These are phyloP conservation scores for Tulasnella sp. DNA, from an alignment of 768 basidiomycete species.

Conservation along the genomic window DNA sequence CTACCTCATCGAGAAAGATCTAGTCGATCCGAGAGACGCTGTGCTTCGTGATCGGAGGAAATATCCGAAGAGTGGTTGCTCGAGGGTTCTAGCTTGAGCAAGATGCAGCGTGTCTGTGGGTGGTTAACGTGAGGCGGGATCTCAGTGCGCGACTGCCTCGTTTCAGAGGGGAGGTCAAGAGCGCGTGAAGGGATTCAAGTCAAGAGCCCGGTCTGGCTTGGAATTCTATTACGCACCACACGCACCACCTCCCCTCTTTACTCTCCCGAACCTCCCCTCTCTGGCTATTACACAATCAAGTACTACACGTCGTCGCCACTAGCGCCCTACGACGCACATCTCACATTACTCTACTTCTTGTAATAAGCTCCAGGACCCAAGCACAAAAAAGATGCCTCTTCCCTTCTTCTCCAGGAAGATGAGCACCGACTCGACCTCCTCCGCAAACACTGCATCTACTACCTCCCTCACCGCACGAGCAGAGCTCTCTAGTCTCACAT, in stretches of 20 bases:
- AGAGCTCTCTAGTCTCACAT: neutral
- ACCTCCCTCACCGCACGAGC: neutral
- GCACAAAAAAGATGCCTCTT: neutral
- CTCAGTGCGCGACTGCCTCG: conserved; percentile 11
- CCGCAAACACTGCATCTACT: neutral
- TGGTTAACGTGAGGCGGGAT: neutral
- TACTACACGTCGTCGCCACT: neutral
- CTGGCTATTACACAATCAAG: neutral
- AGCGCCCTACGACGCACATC: no score
- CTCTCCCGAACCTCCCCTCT: neutral
- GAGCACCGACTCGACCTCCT: conserved; percentile 13
- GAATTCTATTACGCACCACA: neutral
- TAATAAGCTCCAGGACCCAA: neutral
- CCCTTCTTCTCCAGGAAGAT: conserved; percentile 13
- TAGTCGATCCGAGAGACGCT: no score
- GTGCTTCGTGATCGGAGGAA: no score
- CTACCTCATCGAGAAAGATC: no score
- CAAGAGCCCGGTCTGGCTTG: neutral
- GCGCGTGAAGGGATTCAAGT: neutral
- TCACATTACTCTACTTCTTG: neutral
- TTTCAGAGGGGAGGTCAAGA: neutral
- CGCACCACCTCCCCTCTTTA: neutral
- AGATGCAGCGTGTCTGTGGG: neutral
- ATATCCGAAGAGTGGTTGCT: no score
- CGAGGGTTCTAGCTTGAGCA: no score